Conservation (phyloP, 148 eudicot species). For the Vaccinium corymbosum region DNA sequence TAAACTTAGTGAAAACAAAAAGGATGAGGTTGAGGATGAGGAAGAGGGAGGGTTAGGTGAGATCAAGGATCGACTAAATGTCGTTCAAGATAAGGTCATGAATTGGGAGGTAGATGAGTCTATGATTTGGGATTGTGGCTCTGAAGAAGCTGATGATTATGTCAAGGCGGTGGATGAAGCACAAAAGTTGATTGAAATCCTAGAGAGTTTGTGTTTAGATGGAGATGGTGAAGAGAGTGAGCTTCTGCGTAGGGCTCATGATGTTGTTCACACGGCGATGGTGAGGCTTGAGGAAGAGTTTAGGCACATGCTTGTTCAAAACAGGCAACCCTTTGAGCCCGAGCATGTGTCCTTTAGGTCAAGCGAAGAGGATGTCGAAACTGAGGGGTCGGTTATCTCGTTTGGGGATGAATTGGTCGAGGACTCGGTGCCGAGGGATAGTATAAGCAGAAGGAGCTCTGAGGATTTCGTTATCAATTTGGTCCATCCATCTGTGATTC, state of each 20-base stretch:
- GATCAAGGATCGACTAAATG: slow-evolving; percentile 40
- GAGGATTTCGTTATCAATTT: slow-evolving; percentile 56
- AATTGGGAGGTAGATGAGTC: slow-evolving; percentile 56
- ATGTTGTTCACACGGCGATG: slow-evolving; percentile 74
- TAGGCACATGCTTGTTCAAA: slow-evolving; percentile 61
- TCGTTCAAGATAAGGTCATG: slow-evolving; percentile 51
- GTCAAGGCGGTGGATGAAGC: slow-evolving; percentile 60
- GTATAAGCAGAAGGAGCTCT: slow-evolving; percentile 38
- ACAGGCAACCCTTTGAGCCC: slow-evolving; percentile 65
- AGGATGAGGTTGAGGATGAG: slow-evolving; percentile 40
- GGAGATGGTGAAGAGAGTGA: slow-evolving; percentile 37
- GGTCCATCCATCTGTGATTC: slow-evolving; percentile 53
- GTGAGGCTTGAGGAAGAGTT: slow-evolving; percentile 73
- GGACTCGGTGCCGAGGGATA: slow-evolving; percentile 44
- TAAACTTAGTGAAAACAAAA: slow-evolving; percentile 21
- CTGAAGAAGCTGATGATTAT: slow-evolving; percentile 58
- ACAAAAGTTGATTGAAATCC: slow-evolving; percentile 41
- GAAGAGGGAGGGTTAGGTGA: slow-evolving; percentile 35
- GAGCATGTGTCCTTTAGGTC: slow-evolving; percentile 64
- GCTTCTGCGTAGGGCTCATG: slow-evolving; percentile 52
- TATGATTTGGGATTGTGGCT: slow-evolving; percentile 78
- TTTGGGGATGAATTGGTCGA: slow-evolving; percentile 57
- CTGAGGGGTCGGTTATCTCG: slow-evolving; percentile 50
- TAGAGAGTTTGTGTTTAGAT: slow-evolving; percentile 37
- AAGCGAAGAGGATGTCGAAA: slow-evolving; percentile 50